Evolutionary conservation across 202 grass and related monocot species (phyloP).

Genomic region (Carex arenaria): DNA sequence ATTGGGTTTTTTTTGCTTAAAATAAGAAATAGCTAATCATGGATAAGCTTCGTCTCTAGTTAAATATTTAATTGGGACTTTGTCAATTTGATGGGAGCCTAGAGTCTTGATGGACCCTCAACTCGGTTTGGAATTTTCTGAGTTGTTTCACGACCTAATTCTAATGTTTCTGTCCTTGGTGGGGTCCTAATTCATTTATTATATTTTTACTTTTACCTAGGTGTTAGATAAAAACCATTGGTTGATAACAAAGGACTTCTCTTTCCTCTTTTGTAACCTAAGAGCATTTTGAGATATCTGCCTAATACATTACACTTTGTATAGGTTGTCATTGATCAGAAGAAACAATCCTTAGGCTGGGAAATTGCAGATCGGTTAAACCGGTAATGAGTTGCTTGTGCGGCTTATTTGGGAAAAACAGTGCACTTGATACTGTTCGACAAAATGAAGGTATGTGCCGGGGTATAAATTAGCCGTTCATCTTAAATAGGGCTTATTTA

Average conservation of each 20-base stretch:
- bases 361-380: background rate
- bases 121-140: slow-evolving; percentile 1
- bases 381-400: slow-evolving; percentile 37
- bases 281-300: background rate
- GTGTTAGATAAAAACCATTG: background rate
- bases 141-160: background rate
- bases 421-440: slow-evolving; percentile 18
- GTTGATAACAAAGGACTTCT: background rate
- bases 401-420: slow-evolving; percentile 23
- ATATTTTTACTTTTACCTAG: background rate
- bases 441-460: slow-evolving; percentile 19
- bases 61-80: background rate
- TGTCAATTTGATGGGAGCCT: background rate
- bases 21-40: background rate
- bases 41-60: background rate
- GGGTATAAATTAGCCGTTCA: background rate
- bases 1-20: background rate
- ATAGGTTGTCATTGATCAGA: background rate
- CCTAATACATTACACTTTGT: background rate
- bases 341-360: background rate
- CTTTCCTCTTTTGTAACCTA: background rate
- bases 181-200: slow-evolving; percentile 6
- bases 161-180: background rate
- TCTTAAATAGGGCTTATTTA: background rate
- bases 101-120: background rate